These are phyloP conservation scores for Rhizopus arrhizus DNA, from an alignment of 371 early-diverging fungal genomes.

Conservation along the genomic window DNA sequence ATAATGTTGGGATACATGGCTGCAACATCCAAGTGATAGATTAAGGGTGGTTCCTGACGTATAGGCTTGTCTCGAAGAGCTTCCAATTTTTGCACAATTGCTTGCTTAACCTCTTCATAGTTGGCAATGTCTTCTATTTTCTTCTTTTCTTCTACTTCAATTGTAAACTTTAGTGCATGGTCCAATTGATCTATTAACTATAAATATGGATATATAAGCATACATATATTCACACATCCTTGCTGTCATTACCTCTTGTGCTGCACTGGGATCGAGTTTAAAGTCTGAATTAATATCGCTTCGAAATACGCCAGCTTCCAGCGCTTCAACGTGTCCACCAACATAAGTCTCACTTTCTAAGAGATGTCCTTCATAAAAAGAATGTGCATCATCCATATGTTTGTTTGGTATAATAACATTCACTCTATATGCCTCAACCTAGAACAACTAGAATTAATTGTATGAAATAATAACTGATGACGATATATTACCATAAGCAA, in stretches of 20 bases:
- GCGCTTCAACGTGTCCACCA: slow-evolving; percentile 99
- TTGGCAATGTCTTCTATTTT: slow-evolving; percentile 71
- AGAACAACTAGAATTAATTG: background rate
- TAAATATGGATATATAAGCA: slow-evolving; percentile 3
- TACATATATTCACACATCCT: background rate
- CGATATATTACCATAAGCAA: slow-evolving; percentile 87
- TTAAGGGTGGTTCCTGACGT: slow-evolving; percentile 81
- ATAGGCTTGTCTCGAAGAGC: slow-evolving; percentile 75
- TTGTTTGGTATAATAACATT: slow-evolving; percentile 98
- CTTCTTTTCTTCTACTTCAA: slow-evolving; percentile 80
- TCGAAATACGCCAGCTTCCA: slow-evolving; percentile 98
- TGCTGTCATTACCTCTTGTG: slow-evolving; percentile 57
- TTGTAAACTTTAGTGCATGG: slow-evolving; percentile 85
- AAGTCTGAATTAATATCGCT: slow-evolving; percentile 95
- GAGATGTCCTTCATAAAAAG: slow-evolving; percentile 90
- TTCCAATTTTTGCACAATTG: slow-evolving; percentile 52
- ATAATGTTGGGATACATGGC: slow-evolving; percentile 99
- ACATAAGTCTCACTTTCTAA: slow-evolving; percentile 97
- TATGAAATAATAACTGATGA: background rate
- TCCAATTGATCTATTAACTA: slow-evolving; percentile 91
- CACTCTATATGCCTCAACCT: slow-evolving; percentile 91
- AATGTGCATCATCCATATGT: slow-evolving; percentile 74
- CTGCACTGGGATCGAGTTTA: slow-evolving; percentile 74
- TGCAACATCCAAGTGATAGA: slow-evolving; percentile 99
- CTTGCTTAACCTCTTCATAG: slow-evolving; percentile 71